Evolutionary conservation across 2,329 filamentous ascomycete species (phyloP), one percentile per base, ranked within the genome.

Genomic region (Escovopsis sp.): DNA sequence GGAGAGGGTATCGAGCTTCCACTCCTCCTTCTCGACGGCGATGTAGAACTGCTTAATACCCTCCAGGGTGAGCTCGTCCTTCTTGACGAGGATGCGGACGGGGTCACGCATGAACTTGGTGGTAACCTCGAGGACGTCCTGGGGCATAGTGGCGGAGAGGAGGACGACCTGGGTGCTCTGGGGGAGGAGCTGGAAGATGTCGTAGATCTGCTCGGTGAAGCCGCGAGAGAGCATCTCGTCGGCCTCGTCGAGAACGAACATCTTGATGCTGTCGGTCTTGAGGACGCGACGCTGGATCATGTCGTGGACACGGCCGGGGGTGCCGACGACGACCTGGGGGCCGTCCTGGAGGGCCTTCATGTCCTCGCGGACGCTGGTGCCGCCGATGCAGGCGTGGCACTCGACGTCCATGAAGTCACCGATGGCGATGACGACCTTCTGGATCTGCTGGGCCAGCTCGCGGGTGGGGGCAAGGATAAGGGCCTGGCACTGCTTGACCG

Each of bases 31-130:
- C 74, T 98, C 90, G 41, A 98, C 90, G 41, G 90, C 90, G 66
- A 98, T 96, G 72, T 94, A 98, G 72, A 94, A 98, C 65, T 98
- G 90, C 76, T 98, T 98, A 60, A 98, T 93, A 84, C 90, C 90
- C 70, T 98, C 90, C 41, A 98, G 85, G 56, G 90, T 98, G 63
- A 98, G 79, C 63, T 98, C 90, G 58, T 92, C 88, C 77, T 94
- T 94, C 82, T 98, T 98, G 66, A 98, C 90, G 51, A 98, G 75
- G 58, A 98, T 96, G 58, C 90, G 87, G 63, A 98, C 83, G 49
- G 90, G 90, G 66, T 98, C 90, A 54, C 86, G 87, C 90, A 98
- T 98, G 76, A 98, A 98, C 72, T 94, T 94, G 68, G 88, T 96
- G 58, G 90, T 98, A 58, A 98, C 87, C 71, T 98, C 90, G 42